Evolutionary conservation across 2,329 filamentous ascomycete genomes (phyloP), one percentile per base, ranked within the genome.

Genomic region (Parastagonospora avenae): DNA sequence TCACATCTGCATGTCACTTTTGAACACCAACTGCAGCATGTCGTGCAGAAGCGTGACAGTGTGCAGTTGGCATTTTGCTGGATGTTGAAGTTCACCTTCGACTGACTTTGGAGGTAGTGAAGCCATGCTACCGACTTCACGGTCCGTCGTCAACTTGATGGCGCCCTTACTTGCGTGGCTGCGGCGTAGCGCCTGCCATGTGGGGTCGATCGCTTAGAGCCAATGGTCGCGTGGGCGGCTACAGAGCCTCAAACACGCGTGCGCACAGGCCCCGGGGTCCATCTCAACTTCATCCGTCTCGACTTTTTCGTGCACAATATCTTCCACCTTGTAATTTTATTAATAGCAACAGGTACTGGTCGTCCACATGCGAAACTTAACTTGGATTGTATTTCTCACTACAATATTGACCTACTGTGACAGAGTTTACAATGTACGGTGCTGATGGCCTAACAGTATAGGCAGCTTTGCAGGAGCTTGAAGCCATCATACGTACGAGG

Each of bases 141-240:
- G 33, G 33, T 24, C 33, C 16, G 33, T 16, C 33, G 33, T 33
- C 31, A 33, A 24, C 19, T 24, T 5, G 19, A n/a, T 37, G 14
- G 15, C 15, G 35, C 15, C n/a, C 14, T 32, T 16, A 14, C 5
- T 57, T 46, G 54, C 41, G 56, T 64, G 63, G 64, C 62, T 62
- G 58, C 62, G 65, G 64, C 67, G 66, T 64, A 64, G 68, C 68
- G 66, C 67, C 59, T 40, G 37, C 48, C 44, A 42, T 55, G 52
- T 57, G 54, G 48, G 35, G 46, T 41, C 45, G 40, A 35, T 46
- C 33, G 53, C 58, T 60, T 46, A 50, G 55, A 51, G 24, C 69
- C 69, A 71, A 70, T 70, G 64, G 67, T 52, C 30, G 39, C 42
- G 24, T 33, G 31, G 42, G 58, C 59, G 48, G 50, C 45, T 53